Conservation (phyloP, 164 flowering plant species). For the Nymphaea colorata region DNA sequence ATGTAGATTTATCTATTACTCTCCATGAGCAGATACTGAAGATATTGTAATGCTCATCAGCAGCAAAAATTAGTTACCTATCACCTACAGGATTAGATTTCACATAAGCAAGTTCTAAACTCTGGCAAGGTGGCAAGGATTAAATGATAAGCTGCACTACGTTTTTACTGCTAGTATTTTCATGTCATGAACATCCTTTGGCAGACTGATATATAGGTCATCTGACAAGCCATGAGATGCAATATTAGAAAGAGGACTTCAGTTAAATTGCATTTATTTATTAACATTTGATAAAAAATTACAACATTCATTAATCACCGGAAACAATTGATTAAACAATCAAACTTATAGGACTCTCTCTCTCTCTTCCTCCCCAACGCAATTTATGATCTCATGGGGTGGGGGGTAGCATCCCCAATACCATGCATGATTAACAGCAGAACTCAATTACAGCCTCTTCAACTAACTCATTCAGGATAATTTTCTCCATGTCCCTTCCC, state of each 20-base stretch:
- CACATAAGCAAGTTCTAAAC: no score
- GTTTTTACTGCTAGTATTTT: background rate
- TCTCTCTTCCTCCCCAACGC: background rate
- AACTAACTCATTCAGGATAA: slow-evolving; percentile 47
- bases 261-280: background rate
- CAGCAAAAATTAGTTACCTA: no score
- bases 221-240: background rate
- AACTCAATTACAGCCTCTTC: slow-evolving; percentile 50
- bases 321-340: background rate
- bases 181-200: background rate
- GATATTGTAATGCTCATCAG: no score
- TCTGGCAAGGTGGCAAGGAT: no score
- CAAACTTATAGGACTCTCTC: background rate
- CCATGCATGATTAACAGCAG: slow-evolving; percentile 1
- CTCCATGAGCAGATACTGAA: no score
- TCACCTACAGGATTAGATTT: no score
- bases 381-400: background rate
- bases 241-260: background rate
- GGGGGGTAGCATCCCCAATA: background rate
- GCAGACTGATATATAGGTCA: background rate
- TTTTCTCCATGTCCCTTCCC: slow-evolving; percentile 47
- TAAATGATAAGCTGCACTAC: background rate
- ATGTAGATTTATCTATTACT: no score
- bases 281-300: background rate
- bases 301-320: background rate